These are phyloP conservation scores for Fusarium verticillioides DNA, from an alignment of 2,329 filamentous ascomycete species.

Conservation along the genomic window DNA sequence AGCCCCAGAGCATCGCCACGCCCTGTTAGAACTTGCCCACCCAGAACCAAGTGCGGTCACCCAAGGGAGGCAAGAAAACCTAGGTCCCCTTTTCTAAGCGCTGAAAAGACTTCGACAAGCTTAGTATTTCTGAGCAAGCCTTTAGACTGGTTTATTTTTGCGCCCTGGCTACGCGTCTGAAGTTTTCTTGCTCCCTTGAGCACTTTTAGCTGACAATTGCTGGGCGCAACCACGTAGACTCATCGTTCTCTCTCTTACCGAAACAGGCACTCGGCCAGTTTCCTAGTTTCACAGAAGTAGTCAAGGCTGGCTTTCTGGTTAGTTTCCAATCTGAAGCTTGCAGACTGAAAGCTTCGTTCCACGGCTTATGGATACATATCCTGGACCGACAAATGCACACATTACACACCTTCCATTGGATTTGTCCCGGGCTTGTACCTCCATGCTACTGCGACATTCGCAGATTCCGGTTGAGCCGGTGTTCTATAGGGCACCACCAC, in stretches of 20 bases:
- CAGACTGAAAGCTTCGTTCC: conserved; percentile 10
- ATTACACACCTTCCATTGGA: not conserved
- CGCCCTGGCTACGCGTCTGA: not conserved
- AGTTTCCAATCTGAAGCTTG: conserved; percentile 4
- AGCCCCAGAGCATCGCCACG: conserved; percentile 40
- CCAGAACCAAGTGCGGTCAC: conserved; percentile 14
- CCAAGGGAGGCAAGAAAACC: not conserved
- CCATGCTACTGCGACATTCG: conserved; percentile 1
- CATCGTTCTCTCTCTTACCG: not conserved
- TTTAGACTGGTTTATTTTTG: not conserved
- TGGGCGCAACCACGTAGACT: not conserved
- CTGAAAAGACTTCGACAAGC: not conserved
- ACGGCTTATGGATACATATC: not conserved
- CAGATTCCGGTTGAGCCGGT: conserved; percentile 21
- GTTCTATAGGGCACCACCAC: conserved; percentile 16
- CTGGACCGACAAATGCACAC: conserved; percentile 3
- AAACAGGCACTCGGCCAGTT: conserved; percentile 1
- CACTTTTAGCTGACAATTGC: conserved; percentile 1
- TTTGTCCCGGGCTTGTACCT: conserved; percentile 18
- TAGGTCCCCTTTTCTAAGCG: not conserved
- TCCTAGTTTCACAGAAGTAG: conserved; percentile 14
- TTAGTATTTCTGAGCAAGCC: not conserved
- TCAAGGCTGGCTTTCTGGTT: conserved; percentile 10
- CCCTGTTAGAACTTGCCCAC: conserved; percentile 17
- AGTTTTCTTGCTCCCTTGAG: not conserved